A percentile compares a stretch with the other conserved stretches of the same genome.
phyloP scores from a whole-genome alignment of 768 basidiomycete species.

The Pulveroboletus ravenelii region DNA sequence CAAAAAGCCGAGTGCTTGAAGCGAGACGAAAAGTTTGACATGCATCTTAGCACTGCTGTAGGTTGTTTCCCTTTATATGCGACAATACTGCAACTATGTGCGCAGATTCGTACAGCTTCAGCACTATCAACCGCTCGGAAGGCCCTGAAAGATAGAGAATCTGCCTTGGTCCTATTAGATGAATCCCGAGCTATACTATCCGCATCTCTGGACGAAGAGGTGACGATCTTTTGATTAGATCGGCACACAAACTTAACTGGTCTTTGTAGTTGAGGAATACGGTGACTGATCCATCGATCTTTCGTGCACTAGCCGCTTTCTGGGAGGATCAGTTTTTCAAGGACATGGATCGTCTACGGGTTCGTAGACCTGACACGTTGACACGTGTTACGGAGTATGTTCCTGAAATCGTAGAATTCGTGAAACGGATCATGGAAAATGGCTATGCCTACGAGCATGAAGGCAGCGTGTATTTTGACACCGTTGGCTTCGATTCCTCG shows the following conservation, averaged over 20 bases:
- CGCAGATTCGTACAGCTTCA: conserved; percentile 44
- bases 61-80: conserved; percentile 25
- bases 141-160: conserved; percentile 38
- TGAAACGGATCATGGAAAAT: conserved; percentile 78
- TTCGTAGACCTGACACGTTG: conserved; percentile 83
- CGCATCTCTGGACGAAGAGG: conserved; percentile 68
- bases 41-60: conserved; percentile 81
- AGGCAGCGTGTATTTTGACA: conserved; percentile 93
- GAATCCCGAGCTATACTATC: conserved; percentile 76
- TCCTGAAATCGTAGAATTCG: conserved; percentile 88
- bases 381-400: conserved; percentile 98
- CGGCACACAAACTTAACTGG: conserved; percentile 4
- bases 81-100: conserved; percentile 13
- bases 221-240: conserved; percentile 26
- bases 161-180: conserved; percentile 59
- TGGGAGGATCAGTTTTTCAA: conserved; percentile 91
- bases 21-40: conserved; percentile 88
- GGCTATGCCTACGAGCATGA: conserved; percentile 71
- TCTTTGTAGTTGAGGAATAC: conserved; percentile 61
- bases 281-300: conserved; percentile 83
- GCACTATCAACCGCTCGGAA: conserved; percentile 52
- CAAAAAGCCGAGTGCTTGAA: conserved; percentile 72
- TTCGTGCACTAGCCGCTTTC: conserved; percentile 71
- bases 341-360: conserved; percentile 86
- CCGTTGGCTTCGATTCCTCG: conserved; percentile 69